Evolutionary conservation across 371 early-diverging fungal genomes (phyloP), one percentile per base, ranked within the genome.

Genomic region (Haplosporangium sp.): DNA sequence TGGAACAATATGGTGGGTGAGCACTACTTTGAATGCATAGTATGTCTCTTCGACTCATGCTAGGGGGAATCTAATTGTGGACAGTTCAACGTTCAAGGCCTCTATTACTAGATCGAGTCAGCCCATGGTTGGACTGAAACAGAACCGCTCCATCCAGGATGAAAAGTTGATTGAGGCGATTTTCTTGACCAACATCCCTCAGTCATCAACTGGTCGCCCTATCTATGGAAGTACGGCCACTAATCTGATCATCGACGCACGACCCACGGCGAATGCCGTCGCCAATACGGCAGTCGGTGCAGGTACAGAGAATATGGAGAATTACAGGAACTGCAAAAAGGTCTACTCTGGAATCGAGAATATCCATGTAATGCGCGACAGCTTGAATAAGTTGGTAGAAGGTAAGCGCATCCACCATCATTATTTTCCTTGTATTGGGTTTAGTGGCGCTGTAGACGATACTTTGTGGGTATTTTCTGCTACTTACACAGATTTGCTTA

Each of bases 351-450:
- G 96, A 0, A 97, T 99, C 66, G 98, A 96, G 64, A 99, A 99
- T 74, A 99, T 99, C 69, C 99, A 99, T 72, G 97, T 97, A 9
- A 95, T 98, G 90, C 84, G 99, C 38, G 97, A 96, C 53, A 93
- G 94, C 66, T 76, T 95, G 68, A 87, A 89, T 63, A 92, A 91
- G 66, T 77, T 98, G 55, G 87, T 93, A 20, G 97, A 96, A 72
- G 95, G 93, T 93, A 87, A 67, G 29, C 29, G 4, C 59, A 51
- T 8, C 2, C 45, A 41, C 21, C 18, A 36, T 11, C 43, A 13
- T 58, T 40, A 23, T 38, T 16, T 65, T 13, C n/a, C 5, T 42
- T 40, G 20, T 38, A 48, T 21, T 4, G 29, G 13, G 46, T 9
- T 10, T 23, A 16, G 5, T 57, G 14, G 29, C 36, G 16, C 8